These are phyloP conservation scores for Exutisphaerella laricina DNA, from an alignment of 2,329 filamentous ascomycete genomes.

Conservation along the genomic window DNA sequence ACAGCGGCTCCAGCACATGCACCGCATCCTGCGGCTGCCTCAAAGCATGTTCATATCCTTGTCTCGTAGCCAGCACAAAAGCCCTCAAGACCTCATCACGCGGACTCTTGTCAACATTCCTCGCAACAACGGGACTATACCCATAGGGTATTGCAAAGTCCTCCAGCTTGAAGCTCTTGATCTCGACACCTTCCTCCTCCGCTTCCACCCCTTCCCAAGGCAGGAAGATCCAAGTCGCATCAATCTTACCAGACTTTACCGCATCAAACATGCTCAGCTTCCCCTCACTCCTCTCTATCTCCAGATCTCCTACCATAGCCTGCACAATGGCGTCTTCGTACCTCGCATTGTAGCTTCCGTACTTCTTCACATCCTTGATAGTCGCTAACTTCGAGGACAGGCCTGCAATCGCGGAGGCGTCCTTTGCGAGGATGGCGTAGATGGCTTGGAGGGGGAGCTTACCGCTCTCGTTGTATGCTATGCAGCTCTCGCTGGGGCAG, in stretches of 20 bases:
- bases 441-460: constrained; percentile 30
- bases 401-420: constrained; percentile 30
- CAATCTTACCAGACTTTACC: constrained; percentile 25
- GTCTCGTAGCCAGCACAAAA: constrained; percentile 27
- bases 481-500: constrained; percentile 31
- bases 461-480: constrained; percentile 29
- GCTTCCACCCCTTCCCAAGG: constrained; percentile 33
- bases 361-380: constrained; percentile 25
- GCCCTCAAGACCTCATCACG: constrained; percentile 20
- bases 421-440: constrained; percentile 32
- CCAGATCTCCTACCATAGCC: constrained; percentile 28
- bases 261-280: constrained; percentile 30
- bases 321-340: constrained; percentile 31
- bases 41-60: constrained; percentile 27
- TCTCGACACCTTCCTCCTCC: constrained; percentile 21
- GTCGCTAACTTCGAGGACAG: constrained; percentile 19
- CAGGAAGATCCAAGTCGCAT: constrained; percentile 33
- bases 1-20: constrained; percentile 14
- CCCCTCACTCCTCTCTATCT: constrained; percentile 23
- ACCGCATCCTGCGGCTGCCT: constrained; percentile 19
- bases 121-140: constrained; percentile 31
- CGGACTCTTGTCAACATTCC: constrained; percentile 19
- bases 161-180: constrained; percentile 22
- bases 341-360: constrained; percentile 31
- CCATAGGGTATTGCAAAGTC: constrained; percentile 31